Evolutionary conservation across 176 grass and related monocot genomes (phyloP).

Genomic region (Zoysia pacifica): DNA sequence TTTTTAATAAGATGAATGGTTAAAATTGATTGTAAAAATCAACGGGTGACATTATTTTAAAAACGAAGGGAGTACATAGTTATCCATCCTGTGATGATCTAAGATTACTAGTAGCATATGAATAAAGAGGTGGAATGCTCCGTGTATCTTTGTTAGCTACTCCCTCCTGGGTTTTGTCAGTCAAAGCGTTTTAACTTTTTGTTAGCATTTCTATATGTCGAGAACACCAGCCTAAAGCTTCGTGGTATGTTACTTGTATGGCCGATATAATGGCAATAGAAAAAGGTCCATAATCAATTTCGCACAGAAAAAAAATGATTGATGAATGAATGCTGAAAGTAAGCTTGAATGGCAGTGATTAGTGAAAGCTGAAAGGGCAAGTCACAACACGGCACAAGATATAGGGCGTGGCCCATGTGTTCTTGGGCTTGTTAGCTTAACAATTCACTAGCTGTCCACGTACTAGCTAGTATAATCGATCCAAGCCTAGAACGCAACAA

Average conservation of each 20-base stretch:
- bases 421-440: background rate
- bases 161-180: no score
- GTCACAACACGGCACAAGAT: slow-evolving; percentile 3
- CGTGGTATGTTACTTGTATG: background rate
- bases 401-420: background rate
- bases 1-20: no score
- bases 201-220: no score
- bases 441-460: background rate
- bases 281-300: background rate
- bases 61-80: no score
- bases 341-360: background rate
- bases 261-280: background rate
- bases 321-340: background rate
- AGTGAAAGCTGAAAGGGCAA: background rate
- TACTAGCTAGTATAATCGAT: background rate
- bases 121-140: no score
- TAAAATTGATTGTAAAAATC: no score
- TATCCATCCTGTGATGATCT: no score
- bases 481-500: background rate
- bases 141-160: no score
- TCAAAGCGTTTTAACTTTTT: no score
- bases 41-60: no score
- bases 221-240: no score
- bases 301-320: background rate
- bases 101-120: no score